Evolutionary conservation across 306 rosid genomes (phyloP).

Genomic region (Vigna hirtella): DNA sequence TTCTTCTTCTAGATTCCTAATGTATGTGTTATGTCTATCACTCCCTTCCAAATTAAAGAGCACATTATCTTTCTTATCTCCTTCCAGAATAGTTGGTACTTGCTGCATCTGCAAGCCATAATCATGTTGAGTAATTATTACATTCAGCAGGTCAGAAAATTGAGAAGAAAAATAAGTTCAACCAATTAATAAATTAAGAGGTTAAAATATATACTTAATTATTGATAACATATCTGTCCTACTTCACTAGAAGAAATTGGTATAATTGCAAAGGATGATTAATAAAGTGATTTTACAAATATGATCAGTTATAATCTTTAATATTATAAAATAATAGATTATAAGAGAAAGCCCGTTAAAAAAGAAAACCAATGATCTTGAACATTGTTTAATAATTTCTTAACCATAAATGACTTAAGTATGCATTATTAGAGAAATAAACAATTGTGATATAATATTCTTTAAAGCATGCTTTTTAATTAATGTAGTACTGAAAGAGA

Average conservation of each 20-base stretch:
- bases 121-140: slow-evolving; percentile 7
- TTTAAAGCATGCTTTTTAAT: too few relatives aligned
- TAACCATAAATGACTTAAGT: too few relatives aligned
- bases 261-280: background rate
- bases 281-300: too few relatives aligned
- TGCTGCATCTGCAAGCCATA: slow-evolving; percentile 8
- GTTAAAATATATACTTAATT: background rate
- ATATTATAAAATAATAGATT: too few relatives aligned
- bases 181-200: background rate
- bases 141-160: background rate
- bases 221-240: background rate
- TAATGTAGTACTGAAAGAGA: too few relatives aligned
- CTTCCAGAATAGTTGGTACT: slow-evolving; percentile 5
- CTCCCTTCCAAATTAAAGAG: background rate
- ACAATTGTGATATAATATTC: too few relatives aligned
- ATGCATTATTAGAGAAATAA: too few relatives aligned
- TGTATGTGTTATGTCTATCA: background rate
- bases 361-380: too few relatives aligned
- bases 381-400: too few relatives aligned
- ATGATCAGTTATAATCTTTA: too few relatives aligned
- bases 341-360: too few relatives aligned
- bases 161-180: background rate
- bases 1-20: background rate
- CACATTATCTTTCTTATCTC: background rate
- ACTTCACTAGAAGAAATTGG: background rate